These are phyloP conservation scores for Delitschia confertaspora DNA, from an alignment of 495 filamentous ascomycete species.

Conservation along the genomic window DNA sequence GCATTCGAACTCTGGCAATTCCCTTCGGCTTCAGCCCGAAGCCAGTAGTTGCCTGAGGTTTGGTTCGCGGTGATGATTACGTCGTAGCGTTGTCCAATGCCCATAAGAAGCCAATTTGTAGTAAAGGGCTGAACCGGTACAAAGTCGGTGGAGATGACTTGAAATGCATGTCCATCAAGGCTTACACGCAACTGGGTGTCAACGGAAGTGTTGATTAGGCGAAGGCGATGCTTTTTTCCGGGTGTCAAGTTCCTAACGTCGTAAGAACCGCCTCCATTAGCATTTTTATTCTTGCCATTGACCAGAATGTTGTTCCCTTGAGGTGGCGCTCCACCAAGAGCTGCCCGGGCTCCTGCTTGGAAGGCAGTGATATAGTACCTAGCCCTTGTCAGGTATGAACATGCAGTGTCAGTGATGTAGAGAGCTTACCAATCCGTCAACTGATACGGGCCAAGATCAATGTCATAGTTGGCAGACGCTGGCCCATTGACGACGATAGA, in stretches of 20 bases:
- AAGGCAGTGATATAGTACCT: conserved; percentile 31
- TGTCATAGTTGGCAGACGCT: conserved; percentile 34
- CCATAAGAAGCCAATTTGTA: conserved; percentile 13
- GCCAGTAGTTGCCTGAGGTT: conserved; percentile 33
- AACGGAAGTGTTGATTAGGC: conserved; percentile 32
- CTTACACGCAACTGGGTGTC: conserved; percentile 31
- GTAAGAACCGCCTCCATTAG: conserved; percentile 27
- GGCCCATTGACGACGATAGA: conserved; percentile 34
- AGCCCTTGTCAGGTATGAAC: too few species aligned
- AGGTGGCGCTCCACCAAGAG: conserved; percentile 24
- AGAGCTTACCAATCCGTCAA: conserved; percentile 29
- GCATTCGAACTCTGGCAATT: conserved; percentile 16
- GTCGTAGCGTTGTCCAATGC: conserved; percentile 34
- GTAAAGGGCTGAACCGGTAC: conserved; percentile 30
- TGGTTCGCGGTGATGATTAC: conserved; percentile 34
- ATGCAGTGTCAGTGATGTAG: too few species aligned
- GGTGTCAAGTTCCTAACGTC: conserved; percentile 21
- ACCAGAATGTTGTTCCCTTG: conserved; percentile 31
- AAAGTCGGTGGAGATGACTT: conserved; percentile 34
- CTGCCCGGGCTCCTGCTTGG: conserved; percentile 17
- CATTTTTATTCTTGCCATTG: conserved; percentile 33
- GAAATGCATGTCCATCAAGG: conserved; percentile 32
- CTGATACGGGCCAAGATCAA: conserved; percentile 30
- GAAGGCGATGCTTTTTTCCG: conserved; percentile 31
- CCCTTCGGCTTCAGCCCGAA: conserved; percentile 30